phyloP scores from a whole-genome alignment of 129 eudicot genomes.

The Calendula officinalis region DNA sequence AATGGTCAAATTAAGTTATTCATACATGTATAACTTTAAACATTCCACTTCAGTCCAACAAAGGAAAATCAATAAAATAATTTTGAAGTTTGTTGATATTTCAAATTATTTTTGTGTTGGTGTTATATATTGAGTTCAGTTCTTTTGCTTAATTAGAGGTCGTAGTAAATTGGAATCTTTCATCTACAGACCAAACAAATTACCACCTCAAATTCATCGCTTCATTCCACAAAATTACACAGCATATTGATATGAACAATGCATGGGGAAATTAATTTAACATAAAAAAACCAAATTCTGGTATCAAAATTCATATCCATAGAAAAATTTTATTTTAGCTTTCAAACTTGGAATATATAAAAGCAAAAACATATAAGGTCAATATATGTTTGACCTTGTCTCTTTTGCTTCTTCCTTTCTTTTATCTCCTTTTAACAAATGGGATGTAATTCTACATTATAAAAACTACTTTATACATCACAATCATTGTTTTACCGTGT shows the following conservation, averaged over 20 bases:
- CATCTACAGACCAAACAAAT: slow-evolving; percentile 15
- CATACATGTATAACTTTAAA: too few relatives aligned
- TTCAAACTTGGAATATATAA: slow-evolving; percentile 12
- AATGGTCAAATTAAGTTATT: too few relatives aligned
- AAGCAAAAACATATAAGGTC: background rate
- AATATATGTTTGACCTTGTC: background rate
- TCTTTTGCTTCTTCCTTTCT: background rate
- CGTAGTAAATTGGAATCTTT: background rate
- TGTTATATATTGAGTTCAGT: too few relatives aligned
- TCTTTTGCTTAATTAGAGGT: background rate
- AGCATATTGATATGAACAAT: slow-evolving; percentile 22
- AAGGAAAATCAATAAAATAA: too few relatives aligned
- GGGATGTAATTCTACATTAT: background rate
- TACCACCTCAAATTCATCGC: slow-evolving; percentile 24
- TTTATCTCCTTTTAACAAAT: background rate
- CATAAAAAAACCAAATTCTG: slow-evolving; percentile 18
- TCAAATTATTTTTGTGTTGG: too few relatives aligned
- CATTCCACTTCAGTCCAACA: too few relatives aligned
- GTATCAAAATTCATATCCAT: slow-evolving; percentile 11
- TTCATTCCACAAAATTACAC: background rate
- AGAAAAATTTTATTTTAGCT: slow-evolving; percentile 6
- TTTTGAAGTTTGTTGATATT: too few relatives aligned
- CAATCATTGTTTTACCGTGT: too few relatives aligned
- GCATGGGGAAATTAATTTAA: background rate
- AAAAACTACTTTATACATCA: background rate